Evolutionary conservation across 306 rosid species (phyloP), one percentile per base, ranked within the genome.

Genomic region (Cucurbita argyrosperma): DNA sequence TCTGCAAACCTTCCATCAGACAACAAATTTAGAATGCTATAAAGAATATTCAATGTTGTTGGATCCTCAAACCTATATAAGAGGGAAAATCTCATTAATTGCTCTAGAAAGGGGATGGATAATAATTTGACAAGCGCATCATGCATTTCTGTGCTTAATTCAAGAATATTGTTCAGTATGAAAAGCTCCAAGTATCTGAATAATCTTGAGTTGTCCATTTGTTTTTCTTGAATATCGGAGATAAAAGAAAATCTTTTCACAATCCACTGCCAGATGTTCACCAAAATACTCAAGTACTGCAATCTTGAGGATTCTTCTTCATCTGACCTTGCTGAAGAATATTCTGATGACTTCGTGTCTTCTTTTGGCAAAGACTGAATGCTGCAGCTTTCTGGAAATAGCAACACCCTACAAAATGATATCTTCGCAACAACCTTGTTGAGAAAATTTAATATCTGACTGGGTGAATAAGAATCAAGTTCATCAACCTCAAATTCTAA

Each of bases 31-130:
- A 90, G 64, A 64, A 93, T 77, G 68, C 78, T 67, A 35, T 70
- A 85, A 74, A 93, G 87, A 54, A 79, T 80, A 82, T 80, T 85
- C 80, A 93, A 79, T 56, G 97, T 84, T 76, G 83, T 21, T 54
- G 88, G 82, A 78, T 93, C 94, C 72, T 81, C 87, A 66, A 87
- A 93, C 82, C 98, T 86, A 82, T 81, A 80, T 61, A 85, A 81
- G 80, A 93, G 90, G 72, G 96, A 90, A 49, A 80, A 62, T 83
- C 84, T 89, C 79, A 84, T 50, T 84, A 93, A 84, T 42, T 85
- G 83, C 79, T 90, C 91, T 37, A 90, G 81, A 77, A 87, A 90
- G 76, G 96, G 82, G 76, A 93, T 76, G 51, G 88, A 82, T 52
- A 79, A 83, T 67, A 82, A 60, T 58, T 79, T 87, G 79, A 85